Percentiles rank a stretch among this genome's conserved stretches.
Evolutionary conservation across 306 rosid genomes (phyloP).

Genomic region (Ammopiptanthus mongolicus): DNA sequence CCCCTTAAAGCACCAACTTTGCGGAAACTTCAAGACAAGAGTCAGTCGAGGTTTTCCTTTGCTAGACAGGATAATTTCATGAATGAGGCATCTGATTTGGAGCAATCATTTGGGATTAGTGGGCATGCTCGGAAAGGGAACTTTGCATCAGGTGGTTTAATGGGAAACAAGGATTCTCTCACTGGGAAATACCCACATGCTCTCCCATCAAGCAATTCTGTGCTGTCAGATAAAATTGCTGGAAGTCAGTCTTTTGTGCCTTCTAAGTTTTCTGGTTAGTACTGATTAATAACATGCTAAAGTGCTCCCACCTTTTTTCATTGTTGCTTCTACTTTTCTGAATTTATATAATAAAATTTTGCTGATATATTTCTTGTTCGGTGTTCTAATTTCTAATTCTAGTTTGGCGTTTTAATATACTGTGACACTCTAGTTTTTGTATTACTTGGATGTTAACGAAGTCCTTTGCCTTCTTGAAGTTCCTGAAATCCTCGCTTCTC

Average conservation of each 20-base stretch:
- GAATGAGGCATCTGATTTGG: conserved; percentile 28
- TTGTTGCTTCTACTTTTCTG: neutral
- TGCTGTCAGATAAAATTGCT: conserved; percentile 18
- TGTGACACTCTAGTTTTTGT: neutral
- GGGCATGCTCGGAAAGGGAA: neutral
- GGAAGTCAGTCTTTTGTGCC: conserved; percentile 28
- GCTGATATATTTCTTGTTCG: neutral
- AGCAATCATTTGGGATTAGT: conserved; percentile 15
- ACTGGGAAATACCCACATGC: conserved; percentile 13
- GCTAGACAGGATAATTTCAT: conserved; percentile 38
- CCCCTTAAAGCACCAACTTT: conserved; percentile 25
- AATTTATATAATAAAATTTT: neutral
- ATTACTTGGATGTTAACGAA: neutral
- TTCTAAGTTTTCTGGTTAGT: conserved; percentile 30
- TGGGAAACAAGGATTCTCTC: conserved; percentile 22
- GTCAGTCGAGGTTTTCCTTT: conserved; percentile 53
- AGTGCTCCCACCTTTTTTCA: neutral
- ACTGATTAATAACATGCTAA: conserved; percentile 13
- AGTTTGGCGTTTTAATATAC: neutral
- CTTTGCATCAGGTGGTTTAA: conserved; percentile 18
- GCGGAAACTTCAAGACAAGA: conserved; percentile 40
- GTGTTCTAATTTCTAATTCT: neutral
- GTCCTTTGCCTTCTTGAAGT: neutral
- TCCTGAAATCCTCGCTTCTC: neutral
- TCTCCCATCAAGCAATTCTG: conserved; percentile 21